Conservation (phyloP, 345 rosid species). For the Melastoma malabathricum region DNA sequence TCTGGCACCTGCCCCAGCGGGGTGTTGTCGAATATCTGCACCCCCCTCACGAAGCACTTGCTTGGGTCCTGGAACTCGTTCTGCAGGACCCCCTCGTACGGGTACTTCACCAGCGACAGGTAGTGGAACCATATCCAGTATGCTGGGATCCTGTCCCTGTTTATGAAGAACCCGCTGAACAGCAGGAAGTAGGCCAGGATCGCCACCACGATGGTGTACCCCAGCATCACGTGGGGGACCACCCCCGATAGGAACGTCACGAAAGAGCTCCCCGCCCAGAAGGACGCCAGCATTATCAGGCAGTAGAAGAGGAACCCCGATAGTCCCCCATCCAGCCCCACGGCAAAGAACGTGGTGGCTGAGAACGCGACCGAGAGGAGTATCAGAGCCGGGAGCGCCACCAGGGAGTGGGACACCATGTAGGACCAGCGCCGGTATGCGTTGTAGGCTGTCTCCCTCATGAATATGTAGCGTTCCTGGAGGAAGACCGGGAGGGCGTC, state of each 20-base stretch:
- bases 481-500: conserved; percentile 90
- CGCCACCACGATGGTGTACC: conserved; percentile 83
- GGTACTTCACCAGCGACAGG: conserved; percentile 79
- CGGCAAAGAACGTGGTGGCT: conserved; percentile 67
- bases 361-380: conserved; percentile 64
- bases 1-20: conserved; percentile 50
- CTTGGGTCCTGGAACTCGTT: conserved; percentile 58
- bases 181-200: conserved; percentile 83
- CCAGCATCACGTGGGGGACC: conserved; percentile 84
- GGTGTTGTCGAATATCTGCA: conserved; percentile 75
- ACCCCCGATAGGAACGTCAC: conserved; percentile 86
- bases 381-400: conserved; percentile 38
- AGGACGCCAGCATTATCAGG: conserved; percentile 58
- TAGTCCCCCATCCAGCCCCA: conserved; percentile 81
- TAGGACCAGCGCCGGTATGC: conserved; percentile 87
- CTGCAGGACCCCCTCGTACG: conserved; percentile 69
- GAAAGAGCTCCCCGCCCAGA: conserved; percentile 93
- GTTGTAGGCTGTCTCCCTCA: conserved; percentile 89
- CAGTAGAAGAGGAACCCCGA: conserved; percentile 62
- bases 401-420: conserved; percentile 61
- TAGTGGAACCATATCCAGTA: conserved; percentile 99
- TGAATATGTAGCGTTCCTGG: conserved; percentile 91
- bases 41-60: conserved; percentile 66
- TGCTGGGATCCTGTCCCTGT: conserved; percentile 60
- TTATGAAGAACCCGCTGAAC: conserved; percentile 92